Evolutionary conservation across 345 rosid species (phyloP), one percentile per base, ranked within the genome.

Genomic region (Aquilaria yunnanensis): DNA sequence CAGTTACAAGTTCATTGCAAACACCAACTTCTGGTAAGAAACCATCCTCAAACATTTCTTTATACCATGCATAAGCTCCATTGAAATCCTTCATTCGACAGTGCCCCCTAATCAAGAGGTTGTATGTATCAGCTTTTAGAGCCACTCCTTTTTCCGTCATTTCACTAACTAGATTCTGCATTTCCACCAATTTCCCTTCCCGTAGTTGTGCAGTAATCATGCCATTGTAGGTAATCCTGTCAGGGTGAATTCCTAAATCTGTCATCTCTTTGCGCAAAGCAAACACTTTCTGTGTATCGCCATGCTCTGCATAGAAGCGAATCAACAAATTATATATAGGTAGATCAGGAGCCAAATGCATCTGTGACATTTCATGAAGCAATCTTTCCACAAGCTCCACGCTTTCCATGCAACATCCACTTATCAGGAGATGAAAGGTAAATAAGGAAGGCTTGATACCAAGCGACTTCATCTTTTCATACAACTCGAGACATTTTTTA

Each of bases 51-150:
- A 79, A 56, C 95, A 89, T 87, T 77, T 85, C 87, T 73, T 84
- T 77, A 72, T 78, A 85, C 92, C 95, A 87, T 70, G 9, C 30
- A 70, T 83, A 89, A 37, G 89, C 98, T 48, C 80, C 87, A 47
- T 34, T 37, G 63, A 74, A 85, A 56, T 82, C 78, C 63, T 74
- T 78, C 16, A 43, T 55, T 56, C 83, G 80, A 53, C 91, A 85
- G 63, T 80, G 64, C 34, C 88, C 91, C 57, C 74, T 81, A 63
- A 92, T 71, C 63, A 92, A 65, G 65, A 89, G 52, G 68, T 64
- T 72, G 67, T 83, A 89, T 2, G 96, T 89, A 77, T 84, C 96
- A 47, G 85, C 93, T 72, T 77, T 77, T 32, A 80, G 88, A 50
- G 57, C 62, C 71, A 82, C 47, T 54, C 72, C 82, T 61, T 73